Percentiles rank a stretch among this genome's conserved stretches.
Evolutionary conservation across 2,329 filamentous ascomycete species (phyloP).

Genomic region (Aureobasidium subglaciale): DNA sequence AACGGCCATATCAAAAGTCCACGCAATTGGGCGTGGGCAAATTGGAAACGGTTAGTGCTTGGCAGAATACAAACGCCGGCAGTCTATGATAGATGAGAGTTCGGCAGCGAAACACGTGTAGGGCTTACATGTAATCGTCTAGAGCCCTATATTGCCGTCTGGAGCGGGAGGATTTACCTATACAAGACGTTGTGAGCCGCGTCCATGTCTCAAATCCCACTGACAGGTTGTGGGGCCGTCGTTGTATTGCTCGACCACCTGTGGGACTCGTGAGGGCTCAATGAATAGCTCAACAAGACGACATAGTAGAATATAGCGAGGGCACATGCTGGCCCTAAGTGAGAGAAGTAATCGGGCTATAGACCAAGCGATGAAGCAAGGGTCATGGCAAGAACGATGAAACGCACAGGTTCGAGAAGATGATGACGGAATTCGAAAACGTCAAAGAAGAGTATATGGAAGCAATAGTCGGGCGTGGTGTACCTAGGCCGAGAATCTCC

Average conservation of each 20-base stretch:
- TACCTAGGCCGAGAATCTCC: not conserved
- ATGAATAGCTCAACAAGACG: too few relatives aligned
- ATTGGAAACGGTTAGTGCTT: not conserved
- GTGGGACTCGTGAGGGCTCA: too few relatives aligned
- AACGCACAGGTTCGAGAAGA: not conserved
- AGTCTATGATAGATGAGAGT: not conserved
- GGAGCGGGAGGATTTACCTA: not conserved
- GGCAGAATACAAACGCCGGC: not conserved
- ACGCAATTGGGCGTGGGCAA: not conserved
- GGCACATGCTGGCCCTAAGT: not conserved
- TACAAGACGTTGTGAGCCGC: slow-evolving; percentile 4
- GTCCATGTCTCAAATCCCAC: not conserved
- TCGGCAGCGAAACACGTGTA: slow-evolving; percentile 7
- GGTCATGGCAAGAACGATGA: not conserved
- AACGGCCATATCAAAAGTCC: slow-evolving; percentile 11
- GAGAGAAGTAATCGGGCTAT: not conserved
- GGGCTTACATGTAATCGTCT: not conserved
- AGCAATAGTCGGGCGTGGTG: not conserved
- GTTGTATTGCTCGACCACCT: not conserved
- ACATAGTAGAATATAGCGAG: not conserved
- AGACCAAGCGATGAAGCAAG: not conserved
- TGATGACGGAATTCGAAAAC: not conserved
- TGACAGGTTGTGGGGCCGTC: not conserved
- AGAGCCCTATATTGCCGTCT: not conserved
- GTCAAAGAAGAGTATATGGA: not conserved